These are phyloP conservation scores for Endoconidiophora laricicola DNA, from an alignment of 2,329 filamentous ascomycete genomes.

Conservation along the genomic window DNA sequence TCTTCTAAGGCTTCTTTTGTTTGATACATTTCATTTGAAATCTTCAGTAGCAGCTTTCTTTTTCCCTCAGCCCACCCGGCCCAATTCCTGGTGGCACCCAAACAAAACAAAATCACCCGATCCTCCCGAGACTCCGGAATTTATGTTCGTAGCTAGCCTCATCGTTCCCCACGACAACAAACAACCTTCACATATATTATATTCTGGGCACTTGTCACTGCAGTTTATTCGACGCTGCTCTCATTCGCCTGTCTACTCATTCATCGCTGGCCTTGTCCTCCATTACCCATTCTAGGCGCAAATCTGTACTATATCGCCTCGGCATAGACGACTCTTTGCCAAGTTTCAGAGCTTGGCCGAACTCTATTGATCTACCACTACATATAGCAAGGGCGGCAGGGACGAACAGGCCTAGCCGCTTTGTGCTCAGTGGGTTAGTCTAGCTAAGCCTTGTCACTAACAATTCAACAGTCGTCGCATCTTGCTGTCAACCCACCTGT, in stretches of 20 bases:
- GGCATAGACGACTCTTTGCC: background rate
- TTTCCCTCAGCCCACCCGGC: background rate
- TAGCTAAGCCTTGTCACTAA: background rate
- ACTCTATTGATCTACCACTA: background rate
- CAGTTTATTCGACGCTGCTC: no score
- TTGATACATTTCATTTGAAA: no score
- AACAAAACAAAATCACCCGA: background rate
- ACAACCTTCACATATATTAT: background rate
- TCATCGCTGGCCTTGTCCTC: background rate
- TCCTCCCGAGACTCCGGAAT: slow-evolving; percentile 9
- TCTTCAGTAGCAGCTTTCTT: background rate
- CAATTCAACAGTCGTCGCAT: background rate
- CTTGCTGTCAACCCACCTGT: background rate
- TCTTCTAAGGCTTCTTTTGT: no score
- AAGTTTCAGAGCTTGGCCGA: background rate
- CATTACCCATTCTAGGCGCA: background rate
- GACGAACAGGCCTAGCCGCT: background rate
- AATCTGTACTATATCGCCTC: background rate
- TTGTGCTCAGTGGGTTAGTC: background rate
- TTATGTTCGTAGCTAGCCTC: background rate
- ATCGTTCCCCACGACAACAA: background rate
- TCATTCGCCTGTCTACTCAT: background rate
- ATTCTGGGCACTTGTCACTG: background rate
- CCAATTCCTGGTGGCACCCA: no score
- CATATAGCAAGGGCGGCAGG: background rate